phyloP scores from a whole-genome alignment of 2,329 filamentous ascomycete genomes.

The Pseudogymnoascus destructans region DNA sequence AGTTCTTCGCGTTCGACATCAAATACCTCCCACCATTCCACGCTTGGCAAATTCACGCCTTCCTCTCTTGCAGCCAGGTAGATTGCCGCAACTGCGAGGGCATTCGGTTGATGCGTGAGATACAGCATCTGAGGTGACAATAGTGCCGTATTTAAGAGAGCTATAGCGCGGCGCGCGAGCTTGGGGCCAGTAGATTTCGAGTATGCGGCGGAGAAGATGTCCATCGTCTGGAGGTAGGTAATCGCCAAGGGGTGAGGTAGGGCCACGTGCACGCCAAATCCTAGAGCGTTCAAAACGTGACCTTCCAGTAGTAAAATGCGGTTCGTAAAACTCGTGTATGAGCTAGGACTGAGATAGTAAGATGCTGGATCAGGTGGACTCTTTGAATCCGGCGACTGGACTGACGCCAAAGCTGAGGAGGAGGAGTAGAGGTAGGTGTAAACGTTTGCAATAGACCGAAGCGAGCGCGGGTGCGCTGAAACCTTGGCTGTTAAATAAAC shows the following conservation, averaged over 20 bases:
- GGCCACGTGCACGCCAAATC: slow-evolving; percentile 74
- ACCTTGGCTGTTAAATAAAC: slow-evolving; percentile 77
- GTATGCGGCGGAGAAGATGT: slow-evolving; percentile 38
- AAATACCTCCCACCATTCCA: slow-evolving; percentile 96
- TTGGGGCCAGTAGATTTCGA: slow-evolving; percentile 29
- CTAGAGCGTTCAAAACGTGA: slow-evolving; percentile 59
- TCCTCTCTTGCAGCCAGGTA: slow-evolving; percentile 77
- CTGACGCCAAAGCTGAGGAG: slow-evolving; percentile 30
- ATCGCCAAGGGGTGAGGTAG: slow-evolving; percentile 77
- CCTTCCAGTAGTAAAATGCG: slow-evolving; percentile 63
- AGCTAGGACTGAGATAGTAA: slow-evolving; percentile 61
- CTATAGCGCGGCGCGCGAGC: slow-evolving; percentile 53
- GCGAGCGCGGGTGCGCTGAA: slow-evolving; percentile 60
- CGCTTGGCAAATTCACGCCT: slow-evolving; percentile 64
- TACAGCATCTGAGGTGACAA: slow-evolving; percentile 82
- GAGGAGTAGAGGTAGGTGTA: slow-evolving; percentile 67
- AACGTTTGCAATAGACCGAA: slow-evolving; percentile 71
- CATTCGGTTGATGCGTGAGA: slow-evolving; percentile 78
- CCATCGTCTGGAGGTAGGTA: slow-evolving; percentile 84
- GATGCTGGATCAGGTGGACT: slow-evolving; percentile 32
- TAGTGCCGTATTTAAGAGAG: slow-evolving; percentile 75
- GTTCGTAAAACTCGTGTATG: slow-evolving; percentile 51
- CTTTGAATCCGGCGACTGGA: slow-evolving; percentile 6
- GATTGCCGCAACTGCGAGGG: slow-evolving; percentile 74
- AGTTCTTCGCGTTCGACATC: slow-evolving; percentile 90